Evolutionary conservation across 2,329 filamentous ascomycete species (phyloP), one percentile per base, ranked within the genome.

Genomic region (Cladosporium velox): DNA sequence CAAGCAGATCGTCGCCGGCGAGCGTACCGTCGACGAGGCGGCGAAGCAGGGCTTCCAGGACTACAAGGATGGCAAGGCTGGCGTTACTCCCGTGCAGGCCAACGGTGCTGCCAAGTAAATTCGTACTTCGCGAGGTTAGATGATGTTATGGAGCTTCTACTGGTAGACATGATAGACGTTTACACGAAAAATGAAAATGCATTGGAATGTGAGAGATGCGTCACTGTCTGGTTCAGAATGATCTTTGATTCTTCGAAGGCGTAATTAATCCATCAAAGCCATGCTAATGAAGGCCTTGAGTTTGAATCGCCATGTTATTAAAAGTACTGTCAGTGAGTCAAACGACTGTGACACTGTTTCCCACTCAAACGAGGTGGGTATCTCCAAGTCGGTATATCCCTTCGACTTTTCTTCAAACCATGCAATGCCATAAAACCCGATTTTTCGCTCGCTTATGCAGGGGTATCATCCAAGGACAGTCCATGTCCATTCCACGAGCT

Each of bases 1-100:
- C 68, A 88, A 92, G 81, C 88, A 90, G 67, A 92, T 97, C 73
- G 83, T 85, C n/a, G 87, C 87, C 35, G 92, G 91, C 28, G 89
- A 90, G 77, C 86, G 85, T 18, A 89, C 84, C 26, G 87, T 92
- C 8, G 82, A 91, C 72, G 87, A 91, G 55, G 89, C 91, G 28
- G 91, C 91, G 12, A 77, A 80, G 65, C 78, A 84, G 68, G 83
- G 83, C 11, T 80, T 76, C 65, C 78, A 82, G 67, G 75, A 75
- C 21, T 84, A 80, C 76, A 81, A 83, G 75, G 77, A 77, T 61
- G 81, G 81, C 10, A 74, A 77, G 64, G 80, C 80, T 52, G 80
- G 79, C 30, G 44, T 74, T 1, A 68, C 71, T 34, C 63, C 63
- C 8, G 49, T 63, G 12, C 30, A 35, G 32, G 38, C 63, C 4